Conservation (phyloP, 139 green algal genomes). For the Coelastrella sp. region DNA sequence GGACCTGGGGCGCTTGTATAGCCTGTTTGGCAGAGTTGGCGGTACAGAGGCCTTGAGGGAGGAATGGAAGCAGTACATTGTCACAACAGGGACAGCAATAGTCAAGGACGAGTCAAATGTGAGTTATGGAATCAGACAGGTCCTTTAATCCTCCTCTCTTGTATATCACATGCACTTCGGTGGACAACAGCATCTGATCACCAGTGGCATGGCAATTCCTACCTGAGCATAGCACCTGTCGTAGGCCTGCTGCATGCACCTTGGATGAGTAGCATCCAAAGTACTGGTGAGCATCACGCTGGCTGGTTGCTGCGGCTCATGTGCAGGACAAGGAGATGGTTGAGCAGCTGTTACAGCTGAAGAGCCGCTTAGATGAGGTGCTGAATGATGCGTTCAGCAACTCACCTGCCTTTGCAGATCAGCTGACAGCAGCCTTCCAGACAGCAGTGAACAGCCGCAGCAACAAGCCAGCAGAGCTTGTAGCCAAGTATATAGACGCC, state of each 20-base stretch:
- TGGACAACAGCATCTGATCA: no score
- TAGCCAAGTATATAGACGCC: conserved; percentile 96
- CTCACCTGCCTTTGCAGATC: conserved; percentile 78
- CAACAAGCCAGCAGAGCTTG: conserved; percentile 92
- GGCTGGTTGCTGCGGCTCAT: neutral
- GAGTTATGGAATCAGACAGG: neutral
- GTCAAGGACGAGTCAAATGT: conserved; percentile 94
- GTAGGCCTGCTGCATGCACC: no score
- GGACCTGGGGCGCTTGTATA: conserved; percentile 32
- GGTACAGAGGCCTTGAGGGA: conserved; percentile 74
- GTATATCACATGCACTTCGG: no score
- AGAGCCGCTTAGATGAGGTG: conserved; percentile 80
- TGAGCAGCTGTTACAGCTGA: conserved; percentile 85
- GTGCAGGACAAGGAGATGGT: conserved; percentile 92
- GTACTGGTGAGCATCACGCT: no score
- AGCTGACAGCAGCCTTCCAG: conserved; percentile 94
- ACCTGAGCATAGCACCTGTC: no score
- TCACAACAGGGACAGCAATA: conserved; percentile 69
- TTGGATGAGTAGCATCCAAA: no score
- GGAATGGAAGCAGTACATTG: conserved; percentile 81
- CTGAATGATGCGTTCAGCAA: conserved; percentile 66
- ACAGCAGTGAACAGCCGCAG: conserved; percentile 93
- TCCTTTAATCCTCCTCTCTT: no score
- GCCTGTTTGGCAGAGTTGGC: conserved; percentile 61
- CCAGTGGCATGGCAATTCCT: no score